Evolutionary conservation across 2,329 filamentous ascomycete genomes (phyloP), one percentile per base, ranked within the genome.

Genomic region (Penicillium sp.): DNA sequence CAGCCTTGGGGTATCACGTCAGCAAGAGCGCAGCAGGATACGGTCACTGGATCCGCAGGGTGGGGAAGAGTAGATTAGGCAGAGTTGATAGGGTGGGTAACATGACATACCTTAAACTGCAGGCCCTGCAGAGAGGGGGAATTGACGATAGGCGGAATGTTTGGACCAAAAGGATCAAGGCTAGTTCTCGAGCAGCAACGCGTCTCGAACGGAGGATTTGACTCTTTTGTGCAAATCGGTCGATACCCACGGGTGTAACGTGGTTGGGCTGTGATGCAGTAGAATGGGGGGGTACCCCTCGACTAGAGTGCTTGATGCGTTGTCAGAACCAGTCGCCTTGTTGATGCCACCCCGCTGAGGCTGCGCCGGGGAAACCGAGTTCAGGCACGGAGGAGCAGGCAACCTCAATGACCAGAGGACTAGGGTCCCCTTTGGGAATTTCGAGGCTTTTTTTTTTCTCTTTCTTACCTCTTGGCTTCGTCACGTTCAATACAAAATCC

Each of bases 221-320:
- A 59, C 61, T 72, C 69, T 75, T 76, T 75, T 75, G 71, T 70
- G 72, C 69, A 68, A 68, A 73, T 67, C 60, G 61, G 59, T 69
- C 67, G 68, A 73, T 67, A 67, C 67, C 68, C 68, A 71, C 66
- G 68, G 70, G 69, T 75, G 74, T 76, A 76, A 77, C 74, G 75
- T 77, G 75, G 78, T 81, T 79, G 78, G 78, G 79, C 78, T 77
- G 72, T 75, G 75, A 76, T 79, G 79, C 79, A 81, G 76, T 67
- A 69, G 69, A 72, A 68, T 68, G 70, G 73, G 75, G 19, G 45
- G 26, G 30, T 60, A 58, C 51, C 71, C 70, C 67, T 71, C 73
- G 72, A 73, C 68, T 68, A 69, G 65, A 69, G 65, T 57, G 70
- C 69, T 72, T 74, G 77, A 80, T 81, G 78, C 73, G 78, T 79